These are phyloP conservation scores for Pythium chondricola DNA, from an alignment of 352 stramenopile genomes.

Conservation along the genomic window DNA sequence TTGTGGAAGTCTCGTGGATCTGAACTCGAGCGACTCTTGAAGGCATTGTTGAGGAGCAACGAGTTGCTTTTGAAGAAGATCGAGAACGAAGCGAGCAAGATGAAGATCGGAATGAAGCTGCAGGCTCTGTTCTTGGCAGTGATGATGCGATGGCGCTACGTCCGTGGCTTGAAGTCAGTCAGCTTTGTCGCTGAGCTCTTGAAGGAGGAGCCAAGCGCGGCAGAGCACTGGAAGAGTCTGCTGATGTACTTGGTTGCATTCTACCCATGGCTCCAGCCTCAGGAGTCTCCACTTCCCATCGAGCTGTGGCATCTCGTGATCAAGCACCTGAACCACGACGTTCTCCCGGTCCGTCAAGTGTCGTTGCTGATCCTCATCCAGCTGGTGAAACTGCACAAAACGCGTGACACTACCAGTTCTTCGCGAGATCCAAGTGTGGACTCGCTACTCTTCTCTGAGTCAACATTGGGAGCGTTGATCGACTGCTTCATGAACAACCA, in stretches of 20 bases:
- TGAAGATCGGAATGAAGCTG: conserved; percentile 46
- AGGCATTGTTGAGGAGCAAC: conserved; percentile 43
- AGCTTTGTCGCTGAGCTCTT: conserved; percentile 31
- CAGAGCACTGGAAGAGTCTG: conserved; percentile 73
- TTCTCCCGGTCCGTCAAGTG: conserved; percentile 57
- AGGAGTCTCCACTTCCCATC: conserved; percentile 32
- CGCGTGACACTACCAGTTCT: neutral
- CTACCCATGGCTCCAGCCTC: conserved; percentile 50
- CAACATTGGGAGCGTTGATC: conserved; percentile 35
- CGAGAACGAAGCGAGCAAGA: conserved; percentile 47
- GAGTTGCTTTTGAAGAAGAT: conserved; percentile 40
- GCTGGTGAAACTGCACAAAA: conserved; percentile 44
- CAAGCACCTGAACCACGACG: conserved; percentile 43
- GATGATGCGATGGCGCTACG: conserved; percentile 48
- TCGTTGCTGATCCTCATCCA: conserved; percentile 44
- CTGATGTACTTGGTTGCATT: conserved; percentile 66
- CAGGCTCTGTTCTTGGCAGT: conserved; percentile 49
- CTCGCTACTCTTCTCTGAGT: conserved; percentile 35
- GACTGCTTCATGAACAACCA: conserved; percentile 52
- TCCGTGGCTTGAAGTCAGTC: conserved; percentile 13
- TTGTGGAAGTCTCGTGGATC: conserved; percentile 41
- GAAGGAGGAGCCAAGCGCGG: conserved; percentile 25
- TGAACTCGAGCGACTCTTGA: conserved; percentile 33
- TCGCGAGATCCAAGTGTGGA: conserved; percentile 11
- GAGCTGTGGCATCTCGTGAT: conserved; percentile 50